Conservation (phyloP, 306 rosid species). For the Cucurbita moschata region DNA sequence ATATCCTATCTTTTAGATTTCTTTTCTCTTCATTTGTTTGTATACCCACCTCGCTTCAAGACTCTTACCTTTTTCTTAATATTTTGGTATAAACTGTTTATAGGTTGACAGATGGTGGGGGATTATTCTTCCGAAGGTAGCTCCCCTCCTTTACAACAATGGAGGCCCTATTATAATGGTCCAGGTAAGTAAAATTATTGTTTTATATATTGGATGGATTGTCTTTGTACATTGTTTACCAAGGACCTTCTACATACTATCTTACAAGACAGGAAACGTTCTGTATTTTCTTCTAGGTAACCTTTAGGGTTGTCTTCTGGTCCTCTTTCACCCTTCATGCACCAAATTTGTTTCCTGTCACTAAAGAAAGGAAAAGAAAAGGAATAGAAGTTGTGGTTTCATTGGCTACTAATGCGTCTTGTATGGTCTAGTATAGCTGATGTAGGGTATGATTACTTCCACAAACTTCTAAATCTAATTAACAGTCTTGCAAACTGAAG, state of each 20-base stretch:
- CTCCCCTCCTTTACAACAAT: slow-evolving; percentile 58
- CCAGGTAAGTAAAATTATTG: slow-evolving; percentile 42
- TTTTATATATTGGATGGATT: not conserved
- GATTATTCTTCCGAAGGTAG: slow-evolving; percentile 55
- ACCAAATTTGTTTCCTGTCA: not conserved
- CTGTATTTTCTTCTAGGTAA: not conserved
- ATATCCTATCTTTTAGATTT: not conserved
- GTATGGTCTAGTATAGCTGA: not conserved
- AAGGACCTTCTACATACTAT: not conserved
- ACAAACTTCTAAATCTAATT: not conserved
- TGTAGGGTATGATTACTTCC: not conserved
- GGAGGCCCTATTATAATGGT: slow-evolving; percentile 91
- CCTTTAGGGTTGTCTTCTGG: not conserved
- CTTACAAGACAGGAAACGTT: not conserved
- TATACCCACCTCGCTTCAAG: not conserved
- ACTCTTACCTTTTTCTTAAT: not conserved
- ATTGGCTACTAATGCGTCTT: not conserved
- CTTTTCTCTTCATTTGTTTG: not conserved
- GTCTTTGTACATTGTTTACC: not conserved
- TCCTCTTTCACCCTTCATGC: not conserved
- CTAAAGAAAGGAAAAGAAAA: not conserved
- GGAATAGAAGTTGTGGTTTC: not conserved
- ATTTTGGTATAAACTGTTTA: slow-evolving; percentile 8
- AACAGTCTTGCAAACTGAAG: not conserved
- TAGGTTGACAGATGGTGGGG: slow-evolving; percentile 94